Evolutionary conservation across 257 asterid species (phyloP).

Genomic region (Echium plantagineum): DNA sequence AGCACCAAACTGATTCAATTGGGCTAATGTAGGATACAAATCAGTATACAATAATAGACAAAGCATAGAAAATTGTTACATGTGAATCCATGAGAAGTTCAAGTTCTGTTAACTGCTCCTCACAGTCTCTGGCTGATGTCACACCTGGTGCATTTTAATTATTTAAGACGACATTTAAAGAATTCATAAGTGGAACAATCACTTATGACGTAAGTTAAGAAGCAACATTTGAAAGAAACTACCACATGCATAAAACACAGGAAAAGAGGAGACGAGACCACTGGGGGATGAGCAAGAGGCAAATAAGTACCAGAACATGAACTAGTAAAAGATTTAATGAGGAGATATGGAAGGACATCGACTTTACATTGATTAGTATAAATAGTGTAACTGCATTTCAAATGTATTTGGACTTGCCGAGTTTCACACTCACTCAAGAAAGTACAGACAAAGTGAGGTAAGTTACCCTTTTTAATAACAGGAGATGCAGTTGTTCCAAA

Average conservation of each 20-base stretch:
- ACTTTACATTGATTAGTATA: no score
- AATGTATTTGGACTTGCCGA: neutral
- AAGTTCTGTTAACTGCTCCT: constrained; percentile 47
- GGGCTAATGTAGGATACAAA: neutral
- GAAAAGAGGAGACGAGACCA: no score
- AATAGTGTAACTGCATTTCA: no score
- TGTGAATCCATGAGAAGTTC: constrained; percentile 74
- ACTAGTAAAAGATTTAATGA: neutral
- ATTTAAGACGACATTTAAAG: constrained; percentile 10
- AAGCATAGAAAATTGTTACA: constrained; percentile 21
- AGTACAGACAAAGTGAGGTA: neutral
- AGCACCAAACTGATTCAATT: neutral
- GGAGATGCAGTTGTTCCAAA: constrained; percentile 82
- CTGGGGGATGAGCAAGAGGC: no score
- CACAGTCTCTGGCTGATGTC: constrained; percentile 28
- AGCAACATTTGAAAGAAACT: no score
- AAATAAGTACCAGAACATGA: no score
- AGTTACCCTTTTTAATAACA: constrained; percentile 46
- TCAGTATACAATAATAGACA: neutral
- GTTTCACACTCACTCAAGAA: neutral
- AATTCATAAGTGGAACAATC: constrained; percentile 8
- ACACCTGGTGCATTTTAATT: constrained; percentile 31
- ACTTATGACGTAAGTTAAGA: neutral
- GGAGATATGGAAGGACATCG: neutral
- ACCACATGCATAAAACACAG: no score